Evolutionary conservation across 306 rosid species (phyloP).

Genomic region (barrel medic (Medicago truncatula)): MtrunA17r5.0-ANR NC_053046.1:29342001-29342500

Average conservation of each 20-base stretch:
- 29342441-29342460: too few relatives aligned
- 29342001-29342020: constrained; percentile 73
- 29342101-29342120: constrained; percentile 66
- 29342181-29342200: background rate
- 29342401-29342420: too few relatives aligned
- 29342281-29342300: background rate
- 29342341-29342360: too few relatives aligned
- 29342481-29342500: too few relatives aligned
- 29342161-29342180: background rate
- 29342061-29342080: constrained; percentile 99
- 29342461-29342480: too few relatives aligned
- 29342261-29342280: background rate
- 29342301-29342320: background rate
- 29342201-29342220: background rate
- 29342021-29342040: constrained; percentile 88
- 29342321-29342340: too few relatives aligned
- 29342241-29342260: too few relatives aligned
- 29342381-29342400: too few relatives aligned
- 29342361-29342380: too few relatives aligned
- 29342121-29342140: background rate
- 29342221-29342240: background rate
- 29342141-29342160: constrained; percentile 16
- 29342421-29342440: too few relatives aligned
- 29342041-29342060: constrained; percentile 97
- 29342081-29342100: constrained; percentile 98